Percentiles rank a stretch among this genome's conserved stretches.
phyloP scores from a whole-genome alignment of 352 stramenopile genomes.

The Phytopythium chamaehyphon region DNA sequence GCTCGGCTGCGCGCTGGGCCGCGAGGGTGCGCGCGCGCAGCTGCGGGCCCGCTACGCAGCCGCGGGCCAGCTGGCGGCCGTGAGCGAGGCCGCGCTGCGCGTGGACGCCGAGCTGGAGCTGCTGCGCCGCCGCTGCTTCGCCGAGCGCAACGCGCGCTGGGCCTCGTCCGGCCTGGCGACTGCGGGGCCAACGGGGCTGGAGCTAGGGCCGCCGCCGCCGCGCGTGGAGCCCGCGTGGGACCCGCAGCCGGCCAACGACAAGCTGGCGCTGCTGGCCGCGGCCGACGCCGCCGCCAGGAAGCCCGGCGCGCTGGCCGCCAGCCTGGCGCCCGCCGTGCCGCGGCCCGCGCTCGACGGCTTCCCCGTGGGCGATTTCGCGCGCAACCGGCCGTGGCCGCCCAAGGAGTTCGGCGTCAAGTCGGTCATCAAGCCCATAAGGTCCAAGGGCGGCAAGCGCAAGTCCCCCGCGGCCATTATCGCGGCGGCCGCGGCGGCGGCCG shows the following conservation, averaged over 20 bases:
- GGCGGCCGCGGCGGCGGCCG: slow-evolving; percentile 22
- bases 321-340: background rate
- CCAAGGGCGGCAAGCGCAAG: slow-evolving; percentile 60
- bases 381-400: slow-evolving; percentile 70
- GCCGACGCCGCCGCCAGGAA: slow-evolving; percentile 2
- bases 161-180: too few species aligned
- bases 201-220: slow-evolving; percentile 40
- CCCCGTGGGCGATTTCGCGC: slow-evolving; percentile 29
- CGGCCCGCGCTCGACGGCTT: slow-evolving; percentile 16
- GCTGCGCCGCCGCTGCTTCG: slow-evolving; percentile 67
- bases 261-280: slow-evolving; percentile 22
- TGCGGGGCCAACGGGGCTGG: too few species aligned
- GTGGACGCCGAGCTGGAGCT: slow-evolving; percentile 78
- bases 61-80: slow-evolving; percentile 19
- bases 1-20: slow-evolving; percentile 21
- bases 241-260: slow-evolving; percentile 32
- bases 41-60: slow-evolving; percentile 37
- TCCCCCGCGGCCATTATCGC: slow-evolving; percentile 33
- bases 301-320: slow-evolving; percentile 5
- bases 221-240: slow-evolving; percentile 23
- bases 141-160: slow-evolving; percentile 69
- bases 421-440: slow-evolving; percentile 29
- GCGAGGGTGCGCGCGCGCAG: slow-evolving; percentile 32
- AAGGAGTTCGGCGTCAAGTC: slow-evolving; percentile 70
- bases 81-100: slow-evolving; percentile 69